Evolutionary conservation across 495 filamentous ascomycete species (phyloP).

Genomic region (Penicillium manginii): DNA sequence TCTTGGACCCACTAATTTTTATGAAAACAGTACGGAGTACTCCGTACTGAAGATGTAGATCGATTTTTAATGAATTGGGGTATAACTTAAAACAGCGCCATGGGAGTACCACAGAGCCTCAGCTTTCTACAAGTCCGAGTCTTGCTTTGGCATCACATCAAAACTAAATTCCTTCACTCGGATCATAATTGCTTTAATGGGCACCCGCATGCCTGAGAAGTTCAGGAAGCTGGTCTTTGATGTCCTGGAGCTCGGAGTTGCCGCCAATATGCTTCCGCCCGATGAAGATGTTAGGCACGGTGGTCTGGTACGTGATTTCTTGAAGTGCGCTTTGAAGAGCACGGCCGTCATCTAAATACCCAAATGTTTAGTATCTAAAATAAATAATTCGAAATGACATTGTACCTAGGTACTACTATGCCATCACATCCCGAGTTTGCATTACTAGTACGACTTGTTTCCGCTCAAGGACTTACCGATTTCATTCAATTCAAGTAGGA

Average conservation of each 20-base stretch:
- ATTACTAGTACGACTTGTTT: background rate
- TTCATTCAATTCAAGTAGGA: slow-evolving; percentile 77
- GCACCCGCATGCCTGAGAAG: background rate
- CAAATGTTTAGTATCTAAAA: slow-evolving; percentile 1
- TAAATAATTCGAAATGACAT: background rate
- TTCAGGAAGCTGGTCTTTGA: background rate
- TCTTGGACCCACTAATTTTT: too few relatives aligned
- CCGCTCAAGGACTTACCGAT: slow-evolving; percentile 55
- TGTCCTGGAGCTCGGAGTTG: slow-evolving; percentile 75
- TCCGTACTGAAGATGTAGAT: too few relatives aligned
- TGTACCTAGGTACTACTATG: too few relatives aligned
- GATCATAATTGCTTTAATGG: background rate
- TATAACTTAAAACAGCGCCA: background rate
- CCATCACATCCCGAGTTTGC: too few relatives aligned
- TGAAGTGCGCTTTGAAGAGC: slow-evolving; percentile 73
- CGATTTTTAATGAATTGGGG: background rate
- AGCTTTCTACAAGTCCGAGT: background rate
- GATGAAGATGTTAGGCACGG: slow-evolving; percentile 87
- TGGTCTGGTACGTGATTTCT: slow-evolving; percentile 70
- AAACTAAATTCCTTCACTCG: too few relatives aligned
- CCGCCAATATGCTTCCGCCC: slow-evolving; percentile 78
- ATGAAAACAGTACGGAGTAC: too few relatives aligned
- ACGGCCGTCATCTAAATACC: slow-evolving; percentile 61
- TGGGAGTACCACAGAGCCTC: background rate
- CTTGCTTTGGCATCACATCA: too few relatives aligned